phyloP scores from a whole-genome alignment of 192 early-diverging fungal genomes.

The Backusella luteola region DNA sequence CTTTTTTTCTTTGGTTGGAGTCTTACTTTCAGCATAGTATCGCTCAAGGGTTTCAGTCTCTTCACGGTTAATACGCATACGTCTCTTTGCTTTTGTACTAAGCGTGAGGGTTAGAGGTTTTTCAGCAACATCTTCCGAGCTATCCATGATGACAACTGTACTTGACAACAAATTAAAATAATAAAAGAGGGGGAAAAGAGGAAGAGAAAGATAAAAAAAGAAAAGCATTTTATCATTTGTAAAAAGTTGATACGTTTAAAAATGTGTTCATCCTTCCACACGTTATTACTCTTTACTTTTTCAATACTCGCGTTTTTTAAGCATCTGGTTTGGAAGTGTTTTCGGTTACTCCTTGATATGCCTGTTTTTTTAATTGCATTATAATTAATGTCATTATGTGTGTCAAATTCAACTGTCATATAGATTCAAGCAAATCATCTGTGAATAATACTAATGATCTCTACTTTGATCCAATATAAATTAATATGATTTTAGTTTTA shows the following conservation, averaged over 20 bases:
- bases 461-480: no score
- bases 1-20: not conserved
- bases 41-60: not conserved
- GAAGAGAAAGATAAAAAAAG: not conserved
- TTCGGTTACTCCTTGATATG: not conserved
- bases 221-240: no score
- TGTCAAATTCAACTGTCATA: slow-evolving; percentile 82
- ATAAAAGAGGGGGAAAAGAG: no score
- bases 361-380: slow-evolving; percentile 25
- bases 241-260: not conserved
- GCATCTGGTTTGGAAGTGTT: not conserved
- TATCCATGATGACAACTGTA: not conserved
- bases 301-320: not conserved
- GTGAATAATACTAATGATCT: slow-evolving; percentile 60
- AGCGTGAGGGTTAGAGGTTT: not conserved
- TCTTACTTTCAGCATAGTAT: not conserved
- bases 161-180: no score
- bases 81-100: slow-evolving; percentile 12
- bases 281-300: not conserved
- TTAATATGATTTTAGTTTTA: no score
- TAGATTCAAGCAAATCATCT: slow-evolving; percentile 74
- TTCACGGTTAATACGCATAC: slow-evolving; percentile 10
- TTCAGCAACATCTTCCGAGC: not conserved
- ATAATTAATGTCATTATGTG: slow-evolving; percentile 52
- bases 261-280: not conserved